phyloP scores from a whole-genome alignment of 179 eudicot genomes.

The Amaranthus tricolor region DNA sequence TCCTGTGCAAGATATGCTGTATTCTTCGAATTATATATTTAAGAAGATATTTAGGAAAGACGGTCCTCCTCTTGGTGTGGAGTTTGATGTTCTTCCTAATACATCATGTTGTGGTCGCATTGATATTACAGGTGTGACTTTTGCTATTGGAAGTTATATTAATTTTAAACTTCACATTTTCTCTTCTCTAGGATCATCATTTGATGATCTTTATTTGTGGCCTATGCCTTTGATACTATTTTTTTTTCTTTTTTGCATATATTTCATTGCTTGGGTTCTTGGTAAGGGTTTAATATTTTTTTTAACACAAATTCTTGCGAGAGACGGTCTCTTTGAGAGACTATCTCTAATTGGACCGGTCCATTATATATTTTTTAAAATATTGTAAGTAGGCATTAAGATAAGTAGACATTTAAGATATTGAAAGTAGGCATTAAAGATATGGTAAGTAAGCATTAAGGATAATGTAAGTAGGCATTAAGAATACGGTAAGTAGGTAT shows the following conservation, averaged over 20 bases:
- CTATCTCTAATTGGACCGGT: too few species aligned
- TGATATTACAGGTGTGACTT: constrained; percentile 21
- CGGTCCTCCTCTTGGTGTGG: constrained; percentile 73
- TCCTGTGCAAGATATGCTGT: constrained; percentile 33
- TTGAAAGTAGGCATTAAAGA: too few species aligned
- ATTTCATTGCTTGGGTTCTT: not conserved
- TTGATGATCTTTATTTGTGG: not conserved
- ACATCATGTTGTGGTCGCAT: constrained; percentile 35
- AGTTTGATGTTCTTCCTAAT: constrained; percentile 66
- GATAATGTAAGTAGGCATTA: too few species aligned
- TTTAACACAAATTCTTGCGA: too few species aligned
- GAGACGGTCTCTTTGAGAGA: too few species aligned
- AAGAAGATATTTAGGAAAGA: constrained; percentile 70
- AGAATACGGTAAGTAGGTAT: too few species aligned
- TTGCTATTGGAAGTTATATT: not conserved
- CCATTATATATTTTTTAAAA: too few species aligned
- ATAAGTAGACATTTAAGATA: too few species aligned
- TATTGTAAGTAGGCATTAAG: too few species aligned
- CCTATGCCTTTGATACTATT: not conserved
- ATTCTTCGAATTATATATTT: constrained; percentile 48
- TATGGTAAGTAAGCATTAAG: too few species aligned
- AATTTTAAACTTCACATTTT: not conserved
- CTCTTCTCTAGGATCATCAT: not conserved
- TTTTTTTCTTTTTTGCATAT: constrained; percentile 2
- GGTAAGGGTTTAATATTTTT: not conserved